Evolutionary conservation across 2,329 filamentous ascomycete genomes (phyloP), one percentile per base, ranked within the genome.

Genomic region (Ascochyta koolunga): DNA sequence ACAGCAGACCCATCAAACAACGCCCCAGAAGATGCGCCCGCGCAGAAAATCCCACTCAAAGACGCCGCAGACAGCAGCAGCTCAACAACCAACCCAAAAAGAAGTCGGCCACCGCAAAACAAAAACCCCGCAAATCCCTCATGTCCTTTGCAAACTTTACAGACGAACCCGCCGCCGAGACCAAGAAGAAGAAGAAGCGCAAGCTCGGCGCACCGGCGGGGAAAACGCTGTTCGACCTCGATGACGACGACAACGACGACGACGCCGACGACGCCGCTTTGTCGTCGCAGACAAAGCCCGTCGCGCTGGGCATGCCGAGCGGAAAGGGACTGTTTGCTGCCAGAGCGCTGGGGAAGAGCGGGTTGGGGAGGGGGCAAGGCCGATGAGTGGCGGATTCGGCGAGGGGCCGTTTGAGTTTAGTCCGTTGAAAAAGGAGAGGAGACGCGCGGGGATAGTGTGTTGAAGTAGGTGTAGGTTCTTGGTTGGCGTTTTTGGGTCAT

Each of bases 121-220:
- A 72, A 46, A 78, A 78, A 59, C 62, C 71, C 10, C 77, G 79
- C 63, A 82, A 81, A 55, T 79, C 78, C 3, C 76, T 82, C 52
- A 76, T 78, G 65, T 77, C 78, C 7, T 81, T 77, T 46, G 72
- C 73, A 1, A 65, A 72, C n/a, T 77, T 77, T 58, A 70, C 62
- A 45, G 71, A 73, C 15, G 74, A 74, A 50, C 69, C 69, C 7
- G 77, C 75, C 18, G 67, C 70, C 4, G 72, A 75, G 48, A 73
- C 70, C 3, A 72, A 75, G 44, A 73, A 73, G 61, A 73, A 72
- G 58, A 72, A 88, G 80, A 92, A 89, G 79, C 85, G 89, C 58
- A 93, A 91, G 74, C 76, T 91, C 5, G 79, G 90, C 1, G 86
- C 87, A 4, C 78, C 57, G 22, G 57, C 83, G 41, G 85, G 86